A percentile compares a stretch with the other conserved stretches of the same genome.
Conservation (phyloP, 2,329 filamentous ascomycete species). For the Fusarium ambrosium region DNA sequence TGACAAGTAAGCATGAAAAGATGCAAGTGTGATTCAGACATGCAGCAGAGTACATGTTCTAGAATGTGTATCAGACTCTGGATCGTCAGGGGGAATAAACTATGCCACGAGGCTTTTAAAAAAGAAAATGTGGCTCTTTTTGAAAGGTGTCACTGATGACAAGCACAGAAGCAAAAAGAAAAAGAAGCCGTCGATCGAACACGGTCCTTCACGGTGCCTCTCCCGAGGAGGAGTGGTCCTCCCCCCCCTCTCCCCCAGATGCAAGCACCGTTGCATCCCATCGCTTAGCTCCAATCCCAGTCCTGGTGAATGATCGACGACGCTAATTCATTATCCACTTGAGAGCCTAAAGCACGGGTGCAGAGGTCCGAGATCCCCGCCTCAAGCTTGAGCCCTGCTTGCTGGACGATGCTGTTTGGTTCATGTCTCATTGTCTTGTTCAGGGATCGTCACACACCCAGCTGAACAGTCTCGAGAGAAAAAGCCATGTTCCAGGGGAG, state of each 20-base stretch:
- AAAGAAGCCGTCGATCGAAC: not conserved
- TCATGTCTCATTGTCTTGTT: not conserved
- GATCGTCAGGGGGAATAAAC: constrained; percentile 3
- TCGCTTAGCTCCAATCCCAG: not conserved
- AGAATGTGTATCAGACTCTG: not conserved
- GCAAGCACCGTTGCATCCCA: constrained; percentile 1
- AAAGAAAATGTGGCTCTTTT: not conserved
- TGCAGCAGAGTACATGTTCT: not conserved
- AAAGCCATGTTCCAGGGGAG: constrained; percentile 6
- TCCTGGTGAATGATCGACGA: constrained; percentile 14
- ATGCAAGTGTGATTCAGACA: not conserved
- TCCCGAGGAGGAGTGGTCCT: not conserved
- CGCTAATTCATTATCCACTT: not conserved
- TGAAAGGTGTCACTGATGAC: not conserved
- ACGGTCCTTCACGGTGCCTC: not conserved
- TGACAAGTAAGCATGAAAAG: not conserved
- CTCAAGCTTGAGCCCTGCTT: constrained; percentile 5
- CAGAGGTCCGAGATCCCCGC: constrained; percentile 8
- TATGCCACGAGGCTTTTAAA: not conserved
- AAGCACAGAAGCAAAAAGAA: not conserved
- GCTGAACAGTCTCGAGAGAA: no score
- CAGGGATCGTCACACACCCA: not conserved
- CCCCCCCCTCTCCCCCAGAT: not conserved
- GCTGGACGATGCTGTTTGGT: not conserved
- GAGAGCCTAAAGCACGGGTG: constrained; percentile 11